Evolutionary conservation across 78 protist genomes (phyloP).

Genomic region (Dictyostelium capitatum): DNA sequence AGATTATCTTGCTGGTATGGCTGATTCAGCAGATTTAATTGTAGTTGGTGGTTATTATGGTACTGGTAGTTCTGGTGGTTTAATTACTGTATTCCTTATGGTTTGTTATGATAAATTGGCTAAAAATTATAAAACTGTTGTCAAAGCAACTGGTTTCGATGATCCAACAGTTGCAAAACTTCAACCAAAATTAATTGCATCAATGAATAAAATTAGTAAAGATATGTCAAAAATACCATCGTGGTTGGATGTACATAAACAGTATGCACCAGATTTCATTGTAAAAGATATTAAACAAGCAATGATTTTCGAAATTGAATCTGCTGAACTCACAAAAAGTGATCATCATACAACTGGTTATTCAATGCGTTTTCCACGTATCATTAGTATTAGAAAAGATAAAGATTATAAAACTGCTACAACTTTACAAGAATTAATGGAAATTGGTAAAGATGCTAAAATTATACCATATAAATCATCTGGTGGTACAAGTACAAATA

Average conservation of each 20-base stretch:
- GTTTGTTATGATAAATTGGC: conserved; percentile 61
- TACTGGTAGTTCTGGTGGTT: conserved; percentile 83
- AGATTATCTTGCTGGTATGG: conserved; percentile 92
- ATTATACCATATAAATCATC: conserved; percentile 14
- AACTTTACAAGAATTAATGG: conserved; percentile 32
- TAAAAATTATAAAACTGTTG: conserved; percentile 85
- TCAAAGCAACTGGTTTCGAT: conserved; percentile 84
- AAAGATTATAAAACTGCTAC: conserved; percentile 84
- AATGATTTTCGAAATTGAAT: conserved; percentile 86
- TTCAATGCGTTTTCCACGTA: conserved; percentile 90
- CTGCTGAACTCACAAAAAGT: conserved; percentile 86
- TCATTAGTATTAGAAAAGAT: conserved; percentile 76
- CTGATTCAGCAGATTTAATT: conserved; percentile 92
- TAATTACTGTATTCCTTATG: conserved; percentile 86
- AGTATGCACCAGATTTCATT: conserved; percentile 83
- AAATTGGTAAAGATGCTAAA: conserved; percentile 64
- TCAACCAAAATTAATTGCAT: conserved; percentile 26
- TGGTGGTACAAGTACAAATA: not conserved
- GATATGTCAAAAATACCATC: conserved; percentile 74
- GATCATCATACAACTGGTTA: conserved; percentile 81
- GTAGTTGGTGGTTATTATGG: conserved; percentile 93
- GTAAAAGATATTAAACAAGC: conserved; percentile 82
- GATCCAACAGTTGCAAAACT: conserved; percentile 71
- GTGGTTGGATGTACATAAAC: conserved; percentile 74
- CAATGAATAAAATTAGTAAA: conserved; percentile 47